These are phyloP conservation scores for maize (Zea mays) DNA, from an alignment of 176 grass and related monocot species.

Conservation along the genomic window Zm-B73-REFERENCE-NAM-5.0 NC_050100.1:29426501-29427000, in stretches of 20 bases:
- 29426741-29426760: constrained; percentile 64
- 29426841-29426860: too few relatives aligned
- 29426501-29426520: background rate
- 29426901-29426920: too few relatives aligned
- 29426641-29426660: background rate
- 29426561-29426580: constrained; percentile 54
- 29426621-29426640: constrained; percentile 36
- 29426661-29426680: background rate
- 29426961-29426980: too few relatives aligned
- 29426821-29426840: too few relatives aligned
- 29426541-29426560: constrained; percentile 54
- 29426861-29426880: too few relatives aligned
- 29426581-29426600: constrained; percentile 48
- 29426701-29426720: constrained; percentile 67
- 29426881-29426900: too few relatives aligned
- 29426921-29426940: too few relatives aligned
- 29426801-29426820: constrained; percentile 9
- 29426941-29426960: too few relatives aligned
- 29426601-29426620: constrained; percentile 7
- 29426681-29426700: constrained; percentile 10
- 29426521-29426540: constrained; percentile 31
- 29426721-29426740: constrained; percentile 55
- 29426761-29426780: constrained; percentile 57
- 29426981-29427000: too few relatives aligned
- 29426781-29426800: constrained; percentile 30